These are phyloP conservation scores for maize (Zea mays) DNA, from an alignment of 176 grass and related monocot species.

Conservation along the genomic window DNA sequence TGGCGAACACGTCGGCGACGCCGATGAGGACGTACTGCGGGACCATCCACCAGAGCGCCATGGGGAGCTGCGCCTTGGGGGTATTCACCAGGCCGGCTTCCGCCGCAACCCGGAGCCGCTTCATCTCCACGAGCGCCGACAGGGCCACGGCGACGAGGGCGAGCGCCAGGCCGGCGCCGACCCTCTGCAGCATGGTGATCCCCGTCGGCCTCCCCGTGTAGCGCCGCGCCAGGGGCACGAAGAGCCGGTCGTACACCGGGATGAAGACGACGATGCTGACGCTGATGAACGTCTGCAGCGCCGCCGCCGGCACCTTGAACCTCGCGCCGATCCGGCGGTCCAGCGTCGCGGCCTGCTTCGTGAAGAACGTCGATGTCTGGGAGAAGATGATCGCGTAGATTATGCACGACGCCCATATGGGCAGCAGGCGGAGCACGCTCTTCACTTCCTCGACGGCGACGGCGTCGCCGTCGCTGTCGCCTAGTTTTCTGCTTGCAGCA, in stretches of 20 bases:
- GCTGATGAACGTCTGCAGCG: conserved; percentile 59
- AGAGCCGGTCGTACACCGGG: conserved; percentile 54
- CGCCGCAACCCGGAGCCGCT: conserved; percentile 39
- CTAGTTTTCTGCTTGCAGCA: conserved; percentile 25
- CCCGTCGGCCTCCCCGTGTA: conserved; percentile 47
- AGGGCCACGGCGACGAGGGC: conserved; percentile 44
- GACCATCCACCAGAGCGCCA: conserved; percentile 61
- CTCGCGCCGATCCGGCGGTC: conserved; percentile 48
- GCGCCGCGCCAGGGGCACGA: conserved; percentile 42
- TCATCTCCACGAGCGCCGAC: conserved; percentile 58
- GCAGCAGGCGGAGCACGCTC: conserved; percentile 48
- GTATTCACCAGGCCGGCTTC: conserved; percentile 39
- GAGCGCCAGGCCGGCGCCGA: conserved; percentile 50
- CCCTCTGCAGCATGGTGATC: conserved; percentile 70
- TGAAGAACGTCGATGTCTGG: conserved; percentile 63
- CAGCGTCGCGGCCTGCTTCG: conserved; percentile 74
- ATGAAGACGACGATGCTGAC: conserved; percentile 53
- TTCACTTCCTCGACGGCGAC: conserved; percentile 44
- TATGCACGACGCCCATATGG: conserved; percentile 65
- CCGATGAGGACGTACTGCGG: conserved; percentile 56
- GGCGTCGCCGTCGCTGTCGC: background rate
- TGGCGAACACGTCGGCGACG: conserved; percentile 37
- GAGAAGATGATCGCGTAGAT: conserved; percentile 65
- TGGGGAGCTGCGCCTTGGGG: conserved; percentile 49
- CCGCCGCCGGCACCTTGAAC: conserved; percentile 59